Evolutionary conservation across 2,329 filamentous ascomycete genomes (phyloP), one percentile per base, ranked within the genome.

Genomic region (Teratosphaeriaceae sp.): DNA sequence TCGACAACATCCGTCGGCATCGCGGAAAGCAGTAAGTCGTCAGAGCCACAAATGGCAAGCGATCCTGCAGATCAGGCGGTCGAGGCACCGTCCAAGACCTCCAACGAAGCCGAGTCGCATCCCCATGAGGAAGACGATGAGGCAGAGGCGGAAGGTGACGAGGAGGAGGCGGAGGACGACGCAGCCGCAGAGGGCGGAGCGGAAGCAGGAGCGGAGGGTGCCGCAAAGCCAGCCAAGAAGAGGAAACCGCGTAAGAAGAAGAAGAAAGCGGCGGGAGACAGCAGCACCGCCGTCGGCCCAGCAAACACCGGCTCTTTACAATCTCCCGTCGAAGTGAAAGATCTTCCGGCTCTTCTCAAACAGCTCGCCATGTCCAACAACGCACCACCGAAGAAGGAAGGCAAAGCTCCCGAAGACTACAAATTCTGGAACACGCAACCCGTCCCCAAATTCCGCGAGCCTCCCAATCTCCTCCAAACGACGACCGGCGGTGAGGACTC

Each of bases 351-450:
- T 20, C 42, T 62, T 20, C 49, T 62, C 1, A 48, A 60, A 33
- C 58, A 61, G 43, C 44, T 62, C 8, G 50, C 49, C 20, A 23
- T 60, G 26, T n/a, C n/a, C n/a, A n/a, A n/a, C n/a, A 13, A 4
- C 31, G 47, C 48, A 21, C 43, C 42, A 8, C 35, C 42, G 1
- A 58, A 54, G 33, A 56, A 53, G 22, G 59, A 62, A 44, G 59
- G 58, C 45, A 63, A 63, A 41, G 51, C 57, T 19, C 60, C 53
- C 7, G 56, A 61, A 40, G 59, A 60, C 45, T 96, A 97, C 75
- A 96, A 94, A 68, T 98, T 98, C 71, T 98, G 92, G 92, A 82
- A 88, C 65, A 98, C 92, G 36, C 92, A 98, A 66, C 92, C 92
- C 1, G 92, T 98, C 46, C 85, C 86, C 39, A 83, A 82, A 59